These are phyloP conservation scores for Allantophomopsis lycopodina DNA, from an alignment of 2,329 filamentous ascomycete species.

Conservation along the genomic window DNA sequence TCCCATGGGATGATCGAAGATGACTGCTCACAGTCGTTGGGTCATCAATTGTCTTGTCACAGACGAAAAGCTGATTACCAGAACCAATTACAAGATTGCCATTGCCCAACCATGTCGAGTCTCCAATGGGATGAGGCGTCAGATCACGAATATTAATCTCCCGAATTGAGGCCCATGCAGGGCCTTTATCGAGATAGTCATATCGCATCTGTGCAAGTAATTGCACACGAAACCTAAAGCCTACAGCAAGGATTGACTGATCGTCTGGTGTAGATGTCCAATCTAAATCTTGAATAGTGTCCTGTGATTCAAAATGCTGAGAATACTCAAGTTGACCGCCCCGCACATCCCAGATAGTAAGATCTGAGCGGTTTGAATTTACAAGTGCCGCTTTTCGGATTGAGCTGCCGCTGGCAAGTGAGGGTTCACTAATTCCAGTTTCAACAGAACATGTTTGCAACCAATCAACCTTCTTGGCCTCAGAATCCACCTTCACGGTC, in stretches of 20 bases:
- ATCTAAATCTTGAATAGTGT: slow-evolving; percentile 74
- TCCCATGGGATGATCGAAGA: slow-evolving; percentile 9
- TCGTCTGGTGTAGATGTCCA: slow-evolving; percentile 88
- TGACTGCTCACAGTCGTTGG: slow-evolving; percentile 9
- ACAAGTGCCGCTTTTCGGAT: slow-evolving; percentile 80
- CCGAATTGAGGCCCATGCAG: slow-evolving; percentile 78
- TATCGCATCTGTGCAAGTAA: slow-evolving; percentile 80
- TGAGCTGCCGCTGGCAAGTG: slow-evolving; percentile 72
- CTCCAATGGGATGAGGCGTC: slow-evolving; percentile 82
- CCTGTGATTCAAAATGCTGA: slow-evolving; percentile 57
- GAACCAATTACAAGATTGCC: slow-evolving; percentile 79
- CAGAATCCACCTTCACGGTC: slow-evolving; percentile 61
- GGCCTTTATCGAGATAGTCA: slow-evolving; percentile 76
- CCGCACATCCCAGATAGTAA: slow-evolving; percentile 87
- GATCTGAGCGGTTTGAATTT: slow-evolving; percentile 53
- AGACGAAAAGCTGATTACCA: slow-evolving; percentile 82
- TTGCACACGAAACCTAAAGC: slow-evolving; percentile 74
- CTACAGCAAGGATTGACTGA: slow-evolving; percentile 83
- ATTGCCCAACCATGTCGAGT: slow-evolving; percentile 80
- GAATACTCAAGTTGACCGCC: slow-evolving; percentile 72
- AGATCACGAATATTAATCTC: slow-evolving; percentile 71
- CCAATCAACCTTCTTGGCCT: slow-evolving; percentile 58
- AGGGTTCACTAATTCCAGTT: slow-evolving; percentile 59
- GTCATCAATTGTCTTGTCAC: slow-evolving; percentile 48
- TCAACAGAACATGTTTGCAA: slow-evolving; percentile 70